These are phyloP conservation scores for Fraxinus excelsior DNA, from an alignment of 257 asterid genomes.

Conservation along the genomic window DNA sequence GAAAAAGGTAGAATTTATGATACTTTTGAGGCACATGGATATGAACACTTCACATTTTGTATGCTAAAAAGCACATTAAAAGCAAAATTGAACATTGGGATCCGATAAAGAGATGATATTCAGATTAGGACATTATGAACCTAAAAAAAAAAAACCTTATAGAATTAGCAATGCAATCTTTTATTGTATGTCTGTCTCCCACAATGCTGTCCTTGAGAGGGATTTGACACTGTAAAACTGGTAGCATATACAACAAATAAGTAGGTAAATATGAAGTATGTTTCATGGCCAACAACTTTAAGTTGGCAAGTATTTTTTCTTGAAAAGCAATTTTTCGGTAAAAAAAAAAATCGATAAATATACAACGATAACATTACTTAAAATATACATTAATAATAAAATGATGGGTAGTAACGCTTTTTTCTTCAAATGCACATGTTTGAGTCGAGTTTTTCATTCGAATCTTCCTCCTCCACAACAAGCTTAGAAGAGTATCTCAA, in stretches of 20 bases:
- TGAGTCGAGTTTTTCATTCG: too few species aligned
- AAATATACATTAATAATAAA: too few species aligned
- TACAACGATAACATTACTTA: too few species aligned
- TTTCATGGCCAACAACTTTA: too few species aligned
- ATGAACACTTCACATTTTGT: conserved; percentile 26
- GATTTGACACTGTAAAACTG: conserved; percentile 23
- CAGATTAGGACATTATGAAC: conserved; percentile 9
- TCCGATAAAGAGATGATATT: conserved; percentile 33
- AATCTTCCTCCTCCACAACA: too few species aligned
- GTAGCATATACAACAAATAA: conserved; percentile 26
- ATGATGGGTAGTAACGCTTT: too few species aligned
- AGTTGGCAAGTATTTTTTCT: too few species aligned
- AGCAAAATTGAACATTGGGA: conserved; percentile 44
- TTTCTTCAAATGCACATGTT: too few species aligned
- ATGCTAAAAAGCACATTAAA: conserved; percentile 43
- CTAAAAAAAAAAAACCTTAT: background rate
- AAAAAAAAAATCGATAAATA: too few species aligned
- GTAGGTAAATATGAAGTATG: background rate
- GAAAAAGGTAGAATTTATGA: conserved; percentile 31
- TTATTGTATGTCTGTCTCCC: conserved; percentile 8
- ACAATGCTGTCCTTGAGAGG: conserved; percentile 23
- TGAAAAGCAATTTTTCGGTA: too few species aligned
- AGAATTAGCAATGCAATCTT: background rate
- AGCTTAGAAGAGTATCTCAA: too few species aligned
- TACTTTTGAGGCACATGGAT: conserved; percentile 25